Conservation (phyloP, 164 flowering plant species). For the Nelumbo lutea region DNA sequence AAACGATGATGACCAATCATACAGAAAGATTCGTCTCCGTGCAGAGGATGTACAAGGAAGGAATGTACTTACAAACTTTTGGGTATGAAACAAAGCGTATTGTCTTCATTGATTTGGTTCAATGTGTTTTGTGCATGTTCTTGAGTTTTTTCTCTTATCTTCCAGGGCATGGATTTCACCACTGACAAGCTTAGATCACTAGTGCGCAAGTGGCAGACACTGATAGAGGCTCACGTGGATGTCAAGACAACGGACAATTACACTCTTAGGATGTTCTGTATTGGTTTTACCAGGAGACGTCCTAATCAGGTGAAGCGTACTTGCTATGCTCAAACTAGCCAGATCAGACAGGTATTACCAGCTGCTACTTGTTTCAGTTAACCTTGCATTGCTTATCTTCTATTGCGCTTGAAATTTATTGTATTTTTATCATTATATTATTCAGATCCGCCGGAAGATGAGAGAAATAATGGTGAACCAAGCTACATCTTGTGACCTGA, state of each 20-base stretch:
- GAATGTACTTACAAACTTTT: background rate
- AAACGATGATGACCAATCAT: slow-evolving; percentile 9
- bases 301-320: slow-evolving; percentile 16
- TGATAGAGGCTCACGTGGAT: too few species aligned
- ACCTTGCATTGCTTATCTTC: background rate
- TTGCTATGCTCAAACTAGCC: slow-evolving; percentile 12
- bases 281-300: slow-evolving; percentile 11
- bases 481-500: background rate
- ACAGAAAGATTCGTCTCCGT: slow-evolving; percentile 10
- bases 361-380: background rate
- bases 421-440: too few species aligned
- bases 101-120: background rate
- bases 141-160: background rate
- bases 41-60: slow-evolving; percentile 6
- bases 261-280: slow-evolving; percentile 13
- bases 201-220: slow-evolving; percentile 11
- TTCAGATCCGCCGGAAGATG: slow-evolving; percentile 3
- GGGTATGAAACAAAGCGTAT: background rate
- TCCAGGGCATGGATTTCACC: slow-evolving; percentile 12
- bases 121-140: background rate
- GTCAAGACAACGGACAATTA: background rate
- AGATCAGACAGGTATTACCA: slow-evolving; percentile 1
- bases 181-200: slow-evolving; percentile 10
- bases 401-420: background rate
- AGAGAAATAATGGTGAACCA: background rate